phyloP scores from a whole-genome alignment of 2,329 filamentous ascomycete genomes.

The Knufia petricola region DNA sequence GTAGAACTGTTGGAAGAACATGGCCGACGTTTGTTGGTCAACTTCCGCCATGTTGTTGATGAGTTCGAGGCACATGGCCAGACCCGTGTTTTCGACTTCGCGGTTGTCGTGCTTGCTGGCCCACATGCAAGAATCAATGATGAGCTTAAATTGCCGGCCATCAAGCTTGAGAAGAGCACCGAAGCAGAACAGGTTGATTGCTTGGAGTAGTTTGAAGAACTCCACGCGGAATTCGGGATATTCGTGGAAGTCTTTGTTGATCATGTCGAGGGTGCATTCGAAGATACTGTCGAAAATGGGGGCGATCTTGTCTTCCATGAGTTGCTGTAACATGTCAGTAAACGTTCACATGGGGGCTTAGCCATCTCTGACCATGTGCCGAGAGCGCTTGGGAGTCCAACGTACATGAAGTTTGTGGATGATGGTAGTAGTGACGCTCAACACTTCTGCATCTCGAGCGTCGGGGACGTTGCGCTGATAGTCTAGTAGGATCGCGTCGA shows the following conservation, averaged over 20 bases:
- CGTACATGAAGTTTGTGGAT: slow-evolving; percentile 92
- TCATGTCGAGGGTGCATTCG: slow-evolving; percentile 97
- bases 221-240: slow-evolving; percentile 98
- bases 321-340: slow-evolving; percentile 47
- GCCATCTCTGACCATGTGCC: slow-evolving; percentile 38
- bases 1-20: slow-evolving; percentile 98
- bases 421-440: slow-evolving; percentile 96
- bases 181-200: slow-evolving; percentile 97
- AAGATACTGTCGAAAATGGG: slow-evolving; percentile 98
- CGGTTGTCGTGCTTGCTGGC: slow-evolving; percentile 99
- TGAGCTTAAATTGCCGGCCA: slow-evolving; percentile 95
- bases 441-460: slow-evolving; percentile 88
- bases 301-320: slow-evolving; percentile 98
- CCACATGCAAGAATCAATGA: slow-evolving; percentile 99
- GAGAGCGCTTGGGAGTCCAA: slow-evolving; percentile 46
- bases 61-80: slow-evolving; percentile 96
- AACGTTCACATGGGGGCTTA: slow-evolving; percentile 18
- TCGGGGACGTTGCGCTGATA: slow-evolving; percentile 96
- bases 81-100: slow-evolving; percentile 87
- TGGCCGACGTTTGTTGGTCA: slow-evolving; percentile 73
- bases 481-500: slow-evolving; percentile 88
- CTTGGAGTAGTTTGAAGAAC: slow-evolving; percentile 93
- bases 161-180: slow-evolving; percentile 87
- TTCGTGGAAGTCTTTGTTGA: slow-evolving; percentile 99
- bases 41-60: slow-evolving; percentile 96